Base-by-base conservation (phyloP, 306 rosid species). In the Quercus variabilis region DNA sequence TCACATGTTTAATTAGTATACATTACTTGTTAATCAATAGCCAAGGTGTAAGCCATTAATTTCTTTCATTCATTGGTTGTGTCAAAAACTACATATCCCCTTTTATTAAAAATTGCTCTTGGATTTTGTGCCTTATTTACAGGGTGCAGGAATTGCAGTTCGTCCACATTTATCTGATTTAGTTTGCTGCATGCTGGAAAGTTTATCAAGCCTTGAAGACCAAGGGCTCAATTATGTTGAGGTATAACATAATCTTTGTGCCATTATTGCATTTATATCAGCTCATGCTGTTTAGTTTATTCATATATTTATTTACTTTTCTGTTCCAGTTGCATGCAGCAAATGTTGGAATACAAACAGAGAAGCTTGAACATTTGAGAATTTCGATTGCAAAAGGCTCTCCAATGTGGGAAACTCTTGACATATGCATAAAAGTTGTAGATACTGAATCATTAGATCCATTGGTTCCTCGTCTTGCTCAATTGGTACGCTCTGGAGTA, bases 391-490 rank as follows among this genome's bases (percentile, higher is more conserved):
- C 99, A 76, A 95, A 95, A 86, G 92, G 99, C 78, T 95, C 99
- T 83, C 99, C 97, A 49, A 95, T 95, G 99, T 95, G 99, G 99
- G 99, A 95, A 74, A 95, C 99, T 78, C 94, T 92, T 76, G 97
- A 95, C 84, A 87, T 84, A 13, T 90, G 97, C 87, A 87, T 95
- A 78, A 91, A 91, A 78, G 95, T 90, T 89, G 91, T 91, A 83
- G 97, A 95, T 89, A 75, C 90, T 26, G 89, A 89, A 83, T 90
- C 97, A 26, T 78, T 95, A 83, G 88, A 87, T 65, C 73, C 82
- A 80, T 82, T 95, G 88, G 85, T 95, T 82, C 99, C 97, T 62
- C 92, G 95, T 12, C 97, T 95, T 81, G 91, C 92, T 80, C 93
- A 95, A 78, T 82, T 95, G 88, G 90, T 92, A 73, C 93, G 96